phyloP scores from a whole-genome alignment of 768 basidiomycete genomes.

The Heimioporus sp. region DNA sequence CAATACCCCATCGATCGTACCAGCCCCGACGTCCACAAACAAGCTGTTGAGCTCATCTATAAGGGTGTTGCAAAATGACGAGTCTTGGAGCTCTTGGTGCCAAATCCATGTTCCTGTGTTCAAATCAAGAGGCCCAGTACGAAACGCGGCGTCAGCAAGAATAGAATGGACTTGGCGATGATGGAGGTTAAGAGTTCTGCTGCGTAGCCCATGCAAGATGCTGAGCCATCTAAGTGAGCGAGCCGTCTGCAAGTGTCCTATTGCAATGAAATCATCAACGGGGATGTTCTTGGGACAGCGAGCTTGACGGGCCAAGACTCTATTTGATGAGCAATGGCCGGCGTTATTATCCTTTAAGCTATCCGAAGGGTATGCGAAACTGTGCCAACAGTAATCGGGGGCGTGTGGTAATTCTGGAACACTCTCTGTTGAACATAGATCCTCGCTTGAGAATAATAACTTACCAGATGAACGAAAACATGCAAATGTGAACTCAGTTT shows the following conservation, averaged over 20 bases:
- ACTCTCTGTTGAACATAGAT: too few species aligned
- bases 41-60: constrained; percentile 31
- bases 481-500: too few species aligned
- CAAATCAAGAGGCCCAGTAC: constrained; percentile 31
- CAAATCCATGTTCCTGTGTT: constrained; percentile 25
- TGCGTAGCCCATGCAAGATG: constrained; percentile 39
- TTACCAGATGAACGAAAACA: too few species aligned
- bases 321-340: constrained; percentile 28
- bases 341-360: too few species aligned
- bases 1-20: constrained; percentile 34
- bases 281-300: constrained; percentile 36
- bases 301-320: constrained; percentile 38
- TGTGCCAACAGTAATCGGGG: constrained; percentile 28
- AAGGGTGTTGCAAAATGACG: constrained; percentile 32
- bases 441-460: too few species aligned
- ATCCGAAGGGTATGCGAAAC: too few species aligned
- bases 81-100: constrained; percentile 36
- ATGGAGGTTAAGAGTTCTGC: constrained; percentile 35
- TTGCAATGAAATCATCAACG: constrained; percentile 42
- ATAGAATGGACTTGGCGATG: constrained; percentile 38
- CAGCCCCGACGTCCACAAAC: constrained; percentile 31
- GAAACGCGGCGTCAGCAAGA: constrained; percentile 39
- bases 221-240: constrained; percentile 45
- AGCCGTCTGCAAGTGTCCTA: constrained; percentile 41
- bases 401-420: constrained; percentile 16